Percentiles rank a stretch among this genome's conserved stretches.
These are phyloP conservation scores for Fusarium sp. DNA, from an alignment of 2,329 filamentous ascomycete genomes.

Conservation along the genomic window DNA sequence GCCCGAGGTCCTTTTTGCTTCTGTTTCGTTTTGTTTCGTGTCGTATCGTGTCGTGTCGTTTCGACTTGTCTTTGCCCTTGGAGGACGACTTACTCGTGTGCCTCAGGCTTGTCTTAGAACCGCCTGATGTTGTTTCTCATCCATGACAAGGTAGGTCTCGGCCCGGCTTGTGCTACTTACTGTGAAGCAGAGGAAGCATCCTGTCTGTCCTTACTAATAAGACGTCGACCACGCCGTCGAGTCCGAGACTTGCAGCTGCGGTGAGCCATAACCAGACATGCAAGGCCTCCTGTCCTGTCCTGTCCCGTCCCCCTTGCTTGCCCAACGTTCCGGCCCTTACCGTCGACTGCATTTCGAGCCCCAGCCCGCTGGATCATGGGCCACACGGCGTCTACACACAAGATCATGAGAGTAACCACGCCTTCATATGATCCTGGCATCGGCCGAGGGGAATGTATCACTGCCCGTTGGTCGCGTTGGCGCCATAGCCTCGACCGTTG, in stretches of 20 bases:
- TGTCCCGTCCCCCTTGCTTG: slow-evolving; percentile 4
- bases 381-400: slow-evolving; percentile 7
- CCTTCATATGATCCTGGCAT: slow-evolving; percentile 1
- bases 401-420: slow-evolving; percentile 20
- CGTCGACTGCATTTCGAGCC: slow-evolving; percentile 1
- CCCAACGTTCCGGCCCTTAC: slow-evolving; percentile 8
- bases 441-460: slow-evolving; percentile 6
- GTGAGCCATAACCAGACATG: slow-evolving; percentile 27
- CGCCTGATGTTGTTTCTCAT: slow-evolving; percentile 11
- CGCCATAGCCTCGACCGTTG: not conserved
- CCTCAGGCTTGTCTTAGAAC: not conserved
- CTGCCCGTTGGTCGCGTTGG: not conserved
- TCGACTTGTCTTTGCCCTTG: slow-evolving; percentile 1
- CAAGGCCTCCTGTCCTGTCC: slow-evolving; percentile 8
- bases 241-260: slow-evolving; percentile 31
- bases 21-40: not conserved
- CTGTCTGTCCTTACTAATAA: slow-evolving; percentile 4
- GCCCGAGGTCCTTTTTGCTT: not conserved
- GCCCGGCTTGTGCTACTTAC: slow-evolving; percentile 15
- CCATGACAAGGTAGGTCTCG: slow-evolving; percentile 5
- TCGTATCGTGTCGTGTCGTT: slow-evolving; percentile 16
- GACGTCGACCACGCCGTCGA: slow-evolving; percentile 26
- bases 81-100: not conserved
- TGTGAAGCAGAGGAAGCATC: slow-evolving; percentile 1
- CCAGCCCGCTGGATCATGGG: slow-evolving; percentile 4